Percentiles rank a stretch among this genome's conserved stretches.
Evolutionary conservation across 2,329 filamentous ascomycete species (phyloP).

Genomic region (Fusarium clavum): DNA sequence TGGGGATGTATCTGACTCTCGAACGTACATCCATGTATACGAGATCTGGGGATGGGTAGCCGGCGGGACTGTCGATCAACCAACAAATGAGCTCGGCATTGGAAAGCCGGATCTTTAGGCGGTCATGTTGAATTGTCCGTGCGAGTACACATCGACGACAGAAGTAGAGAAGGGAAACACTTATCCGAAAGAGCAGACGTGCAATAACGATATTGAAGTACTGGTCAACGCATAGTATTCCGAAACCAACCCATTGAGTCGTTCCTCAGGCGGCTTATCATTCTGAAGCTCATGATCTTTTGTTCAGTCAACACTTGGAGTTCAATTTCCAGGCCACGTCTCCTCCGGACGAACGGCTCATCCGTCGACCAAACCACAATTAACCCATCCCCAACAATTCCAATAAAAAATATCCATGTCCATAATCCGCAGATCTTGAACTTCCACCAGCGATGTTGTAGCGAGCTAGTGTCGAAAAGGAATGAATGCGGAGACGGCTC

Average conservation of each 20-base stretch:
- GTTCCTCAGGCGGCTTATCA: neutral
- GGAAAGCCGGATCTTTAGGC: neutral
- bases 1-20: neutral
- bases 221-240: neutral
- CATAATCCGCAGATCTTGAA: too few relatives aligned
- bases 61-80: neutral
- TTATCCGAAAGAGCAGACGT: neutral
- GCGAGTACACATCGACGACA: neutral
- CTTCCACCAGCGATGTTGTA: too few relatives aligned
- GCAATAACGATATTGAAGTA: neutral
- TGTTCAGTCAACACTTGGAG: neutral
- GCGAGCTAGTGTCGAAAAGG: neutral
- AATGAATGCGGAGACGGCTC: slow-evolving; percentile 18
- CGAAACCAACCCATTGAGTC: too few relatives aligned
- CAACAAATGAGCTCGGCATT: neutral
- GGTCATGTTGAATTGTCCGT: neutral
- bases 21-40: neutral
- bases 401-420: neutral
- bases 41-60: neutral
- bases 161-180: neutral
- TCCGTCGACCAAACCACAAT: neutral
- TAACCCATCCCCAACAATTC: neutral
- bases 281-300: neutral
- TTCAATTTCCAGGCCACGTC: neutral
- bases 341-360: slow-evolving; percentile 8